Conservation (phyloP, 306 rosid species). For the Quercus rubra region DNA sequence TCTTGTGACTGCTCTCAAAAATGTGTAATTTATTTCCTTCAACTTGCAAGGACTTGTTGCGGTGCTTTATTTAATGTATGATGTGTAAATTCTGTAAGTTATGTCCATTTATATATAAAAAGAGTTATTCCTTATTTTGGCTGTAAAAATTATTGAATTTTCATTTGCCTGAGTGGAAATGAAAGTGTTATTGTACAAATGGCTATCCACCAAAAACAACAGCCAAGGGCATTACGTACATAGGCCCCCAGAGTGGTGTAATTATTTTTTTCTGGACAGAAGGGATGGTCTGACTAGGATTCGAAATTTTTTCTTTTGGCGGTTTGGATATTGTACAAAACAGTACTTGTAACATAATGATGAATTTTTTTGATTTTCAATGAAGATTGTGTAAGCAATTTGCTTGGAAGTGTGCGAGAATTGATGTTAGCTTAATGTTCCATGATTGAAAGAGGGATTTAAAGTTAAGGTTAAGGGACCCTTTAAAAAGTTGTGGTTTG, state of each 20-base stretch:
- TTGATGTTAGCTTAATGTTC: conserved; percentile 4
- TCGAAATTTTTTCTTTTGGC: background rate
- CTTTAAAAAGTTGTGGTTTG: conserved; percentile 11
- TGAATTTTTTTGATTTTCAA: background rate
- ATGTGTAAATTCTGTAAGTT: conserved; percentile 63
- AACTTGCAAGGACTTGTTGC: conserved; percentile 49
- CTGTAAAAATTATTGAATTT: background rate
- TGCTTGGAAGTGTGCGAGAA: conserved; percentile 10
- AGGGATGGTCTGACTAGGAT: background rate
- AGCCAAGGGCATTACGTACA: background rate
- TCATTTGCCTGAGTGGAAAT: background rate
- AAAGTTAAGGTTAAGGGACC: conserved; percentile 28
- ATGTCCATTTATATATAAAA: conserved; percentile 41
- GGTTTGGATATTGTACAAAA: background rate
- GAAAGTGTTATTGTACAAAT: background rate
- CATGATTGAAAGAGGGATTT: conserved; percentile 13
- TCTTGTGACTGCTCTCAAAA: conserved; percentile 28
- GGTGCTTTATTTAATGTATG: conserved; percentile 52
- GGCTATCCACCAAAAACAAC: background rate
- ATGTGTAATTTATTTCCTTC: conserved; percentile 43
- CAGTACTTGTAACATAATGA: background rate
- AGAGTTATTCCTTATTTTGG: conserved; percentile 1
- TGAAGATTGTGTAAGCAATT: background rate
- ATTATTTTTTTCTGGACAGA: background rate
- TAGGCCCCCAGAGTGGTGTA: background rate